A percentile compares a stretch with the other conserved stretches of the same genome.
Evolutionary conservation across 192 early-diverging fungal genomes (phyloP).

Genomic region (Linnemannia elongata): DNA sequence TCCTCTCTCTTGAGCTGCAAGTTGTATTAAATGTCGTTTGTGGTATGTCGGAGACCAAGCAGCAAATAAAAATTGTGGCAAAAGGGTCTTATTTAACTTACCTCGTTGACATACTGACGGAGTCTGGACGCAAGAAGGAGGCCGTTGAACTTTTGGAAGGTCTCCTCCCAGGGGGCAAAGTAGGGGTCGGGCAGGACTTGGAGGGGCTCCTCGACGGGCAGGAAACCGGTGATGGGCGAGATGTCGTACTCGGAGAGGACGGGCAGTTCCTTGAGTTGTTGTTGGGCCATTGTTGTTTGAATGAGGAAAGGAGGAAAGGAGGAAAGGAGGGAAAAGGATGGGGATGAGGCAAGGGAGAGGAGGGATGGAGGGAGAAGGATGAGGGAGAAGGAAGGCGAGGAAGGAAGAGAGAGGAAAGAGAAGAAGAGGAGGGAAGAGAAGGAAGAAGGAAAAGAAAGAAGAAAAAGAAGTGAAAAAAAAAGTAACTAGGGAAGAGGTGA

Average conservation of each 20-base stretch:
- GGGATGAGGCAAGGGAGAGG: neutral
- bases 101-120: conserved; percentile 75
- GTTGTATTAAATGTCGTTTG: neutral
- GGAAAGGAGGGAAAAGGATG: neutral
- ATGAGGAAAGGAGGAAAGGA: neutral
- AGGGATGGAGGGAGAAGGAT: neutral
- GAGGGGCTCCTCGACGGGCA: conserved; percentile 84
- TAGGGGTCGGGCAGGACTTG: conserved; percentile 79
- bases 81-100: conserved; percentile 49
- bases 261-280: conserved; percentile 39
- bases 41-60: neutral
- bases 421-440: neutral
- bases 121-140: conserved; percentile 79
- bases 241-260: conserved; percentile 87
- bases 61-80: neutral
- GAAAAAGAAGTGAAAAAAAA: neutral
- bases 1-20: neutral
- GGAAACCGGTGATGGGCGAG: conserved; percentile 85
- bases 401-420: neutral
- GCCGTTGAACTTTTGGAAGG: conserved; percentile 83
- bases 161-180: conserved; percentile 89
- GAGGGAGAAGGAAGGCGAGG: neutral
- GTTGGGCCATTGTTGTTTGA: conserved; percentile 17
- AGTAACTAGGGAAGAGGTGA: too few relatives aligned
- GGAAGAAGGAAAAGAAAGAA: neutral